phyloP scores from a whole-genome alignment of 371 early-diverging fungal genomes.

The Phascolomyces articulosus region DNA sequence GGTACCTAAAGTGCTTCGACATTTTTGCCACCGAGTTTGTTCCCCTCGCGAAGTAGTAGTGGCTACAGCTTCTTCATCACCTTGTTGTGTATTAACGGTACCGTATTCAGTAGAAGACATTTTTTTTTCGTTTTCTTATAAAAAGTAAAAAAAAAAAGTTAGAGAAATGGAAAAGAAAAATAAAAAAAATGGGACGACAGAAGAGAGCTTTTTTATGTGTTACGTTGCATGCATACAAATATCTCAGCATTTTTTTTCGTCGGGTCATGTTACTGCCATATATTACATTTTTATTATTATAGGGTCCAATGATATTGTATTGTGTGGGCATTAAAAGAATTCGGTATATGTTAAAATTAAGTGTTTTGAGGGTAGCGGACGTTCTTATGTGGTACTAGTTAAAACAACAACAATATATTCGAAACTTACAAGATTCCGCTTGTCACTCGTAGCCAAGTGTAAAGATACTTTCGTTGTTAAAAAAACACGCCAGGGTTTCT shows the following conservation, averaged over 20 bases:
- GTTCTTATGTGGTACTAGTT: no score
- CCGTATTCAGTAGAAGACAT: conserved; percentile 43
- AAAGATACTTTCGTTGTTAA: no score
- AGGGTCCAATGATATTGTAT: no score
- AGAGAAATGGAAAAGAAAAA: conserved; percentile 4
- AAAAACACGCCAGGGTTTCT: no score
- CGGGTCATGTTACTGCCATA: background rate
- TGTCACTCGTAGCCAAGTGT: no score
- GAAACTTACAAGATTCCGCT: no score
- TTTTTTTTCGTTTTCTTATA: no score
- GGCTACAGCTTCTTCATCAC: conserved; percentile 36
- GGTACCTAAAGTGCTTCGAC: conserved; percentile 29
- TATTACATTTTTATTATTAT: no score
- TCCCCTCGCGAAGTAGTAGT: background rate
- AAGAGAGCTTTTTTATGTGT: background rate
- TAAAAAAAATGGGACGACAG: conserved; percentile 1
- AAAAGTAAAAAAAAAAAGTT: conserved; percentile 20
- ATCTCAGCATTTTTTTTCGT: background rate
- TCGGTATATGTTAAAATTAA: no score
- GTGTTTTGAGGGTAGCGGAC: no score
- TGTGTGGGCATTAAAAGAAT: no score
- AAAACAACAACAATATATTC: no score
- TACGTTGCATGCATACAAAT: conserved; percentile 3
- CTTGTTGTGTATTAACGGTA: conserved; percentile 25
- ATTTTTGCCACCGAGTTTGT: conserved; percentile 32